Percentiles rank a stretch among this genome's conserved stretches.
These are phyloP conservation scores for Lactarius trivialis DNA, from an alignment of 768 basidiomycete genomes.

Conservation along the genomic window DNA sequence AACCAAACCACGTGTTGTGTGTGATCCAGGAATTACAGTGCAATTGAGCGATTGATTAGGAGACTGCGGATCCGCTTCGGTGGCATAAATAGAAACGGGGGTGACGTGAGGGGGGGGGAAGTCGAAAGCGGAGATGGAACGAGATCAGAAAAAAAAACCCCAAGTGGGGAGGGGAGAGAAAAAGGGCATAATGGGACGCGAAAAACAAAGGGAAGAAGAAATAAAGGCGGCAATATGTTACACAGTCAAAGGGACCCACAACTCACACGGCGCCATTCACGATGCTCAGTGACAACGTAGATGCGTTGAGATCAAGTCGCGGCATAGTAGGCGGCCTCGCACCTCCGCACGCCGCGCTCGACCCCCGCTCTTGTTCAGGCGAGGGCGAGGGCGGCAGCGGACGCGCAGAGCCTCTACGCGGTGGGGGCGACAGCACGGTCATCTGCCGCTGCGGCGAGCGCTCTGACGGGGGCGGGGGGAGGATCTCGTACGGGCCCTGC, in stretches of 20 bases:
- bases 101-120: too few relatives aligned
- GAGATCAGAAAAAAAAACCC: background rate
- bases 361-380: constrained; percentile 10
- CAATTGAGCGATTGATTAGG: constrained; percentile 1
- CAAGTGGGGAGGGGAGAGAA: too few relatives aligned
- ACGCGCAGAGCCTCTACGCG: constrained; percentile 44
- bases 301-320: constrained; percentile 18
- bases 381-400: constrained; percentile 16
- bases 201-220: background rate
- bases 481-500: constrained; percentile 24
- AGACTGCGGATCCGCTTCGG: background rate
- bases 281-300: constrained; percentile 22
- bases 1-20: background rate
- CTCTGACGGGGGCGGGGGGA: constrained; percentile 24
- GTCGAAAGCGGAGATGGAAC: background rate
- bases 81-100: background rate
- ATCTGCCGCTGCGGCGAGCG: constrained; percentile 34
- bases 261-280: constrained; percentile 18
- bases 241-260: background rate
- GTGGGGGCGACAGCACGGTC: constrained; percentile 55
- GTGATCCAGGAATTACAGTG: constrained; percentile 18
- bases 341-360: background rate
- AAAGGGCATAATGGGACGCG: background rate
- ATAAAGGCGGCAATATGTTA: background rate
- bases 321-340: constrained; percentile 7